Base-by-base conservation (phyloP, 2,329 filamentous ascomycete species). In the Penicillium sp. region DNA sequence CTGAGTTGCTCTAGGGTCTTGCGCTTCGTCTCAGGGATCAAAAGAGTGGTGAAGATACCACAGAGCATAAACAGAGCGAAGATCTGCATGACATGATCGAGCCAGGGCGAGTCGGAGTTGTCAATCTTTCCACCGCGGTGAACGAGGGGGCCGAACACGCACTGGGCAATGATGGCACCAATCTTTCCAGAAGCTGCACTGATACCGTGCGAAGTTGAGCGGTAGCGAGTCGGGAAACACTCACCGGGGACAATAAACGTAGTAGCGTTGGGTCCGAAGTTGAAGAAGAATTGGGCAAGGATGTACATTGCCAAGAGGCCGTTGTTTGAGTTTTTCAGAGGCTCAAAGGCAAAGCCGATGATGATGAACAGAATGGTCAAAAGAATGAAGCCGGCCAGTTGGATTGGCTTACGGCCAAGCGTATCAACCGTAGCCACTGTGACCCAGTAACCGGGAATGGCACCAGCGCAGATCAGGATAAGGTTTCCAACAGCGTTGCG, bases 391-490 rank as follows among this genome's bases (percentile, higher is more conserved):
- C 85, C 85, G 42, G 80, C 66, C 2, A 88, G 69, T 75, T 85
- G 89, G 52, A 93, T 90, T 1, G 87, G 83, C 76, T 90, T 91
- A 65, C 89, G 86, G 49, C 88, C 89, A 13, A 91, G 64, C 1
- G 81, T 88, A 71, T 93, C 88, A 51, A 90, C 83, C 1, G 83
- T 84, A 12, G 84, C 84, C 6, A 91, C 88, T 0, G 87, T 89
- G 15, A 90, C 81, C 88, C 88, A 92, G 77, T 92, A 92, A 13
- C 89, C 89, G 0, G 89, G 89, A 13, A 92, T 88, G 44, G 89
- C 86, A 52, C 88, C 89, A 4, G 89, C 88, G 53, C 88, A 84
- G 61, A 91, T 85, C 46, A 92, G 81, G 60, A 92, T 89, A 62
- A 92, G 74, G 74, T 93, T 91, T 9, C 89, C 89, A 18, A 90